Base-by-base conservation (phyloP, 148 eudicot genomes). In the Fallopia convolvulus region DNA sequence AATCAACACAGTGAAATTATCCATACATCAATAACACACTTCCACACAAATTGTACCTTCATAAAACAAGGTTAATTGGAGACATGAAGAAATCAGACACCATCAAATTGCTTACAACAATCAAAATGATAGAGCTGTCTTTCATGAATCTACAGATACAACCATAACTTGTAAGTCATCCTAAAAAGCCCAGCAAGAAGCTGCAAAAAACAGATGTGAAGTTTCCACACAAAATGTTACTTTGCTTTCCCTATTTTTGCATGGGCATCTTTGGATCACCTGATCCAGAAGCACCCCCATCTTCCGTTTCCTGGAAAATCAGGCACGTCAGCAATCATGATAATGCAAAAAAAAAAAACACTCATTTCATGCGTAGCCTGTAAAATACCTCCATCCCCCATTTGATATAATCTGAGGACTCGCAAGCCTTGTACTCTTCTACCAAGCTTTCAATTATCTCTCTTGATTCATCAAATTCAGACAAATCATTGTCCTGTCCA, bases 351-450 rank as follows among this genome's bases (percentile, higher is more conserved):
- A 65, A 68, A 42, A 55, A 49, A 76, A 77, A 3, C 72, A 14
- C 8, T 36, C 41, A 11, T 40, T 15, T 33, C 81, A 42, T 36
- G 46, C 17, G 77, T 74, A 75, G 17, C 40, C 52, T 65, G 10
- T n/a, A 17, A 44, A 44, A 42, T 83, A 93, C 99, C 99, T 96
- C 97, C 97, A 96, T 89, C 82, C 99, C 99, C 99, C 99, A 96
- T 88, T 96, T 93, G 87, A 91, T 93, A 86, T 93, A 96, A 83
- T 96, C 98, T 33, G 97, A 94, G 76, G 99, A 96, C 83, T 96
- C 99, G 77, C 99, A 96, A 44, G 99, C 99, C 91, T 96, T 96
- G 83, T 96, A 93, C 82, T 96, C 99, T 71, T 96, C 99, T 72
- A 96, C 98, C 87, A 96, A 87, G 82, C 91, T 88, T 83, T 91